Evolutionary conservation across 2,329 filamentous ascomycete species (phyloP).

Genomic region (Diaporthe sp.): DNA sequence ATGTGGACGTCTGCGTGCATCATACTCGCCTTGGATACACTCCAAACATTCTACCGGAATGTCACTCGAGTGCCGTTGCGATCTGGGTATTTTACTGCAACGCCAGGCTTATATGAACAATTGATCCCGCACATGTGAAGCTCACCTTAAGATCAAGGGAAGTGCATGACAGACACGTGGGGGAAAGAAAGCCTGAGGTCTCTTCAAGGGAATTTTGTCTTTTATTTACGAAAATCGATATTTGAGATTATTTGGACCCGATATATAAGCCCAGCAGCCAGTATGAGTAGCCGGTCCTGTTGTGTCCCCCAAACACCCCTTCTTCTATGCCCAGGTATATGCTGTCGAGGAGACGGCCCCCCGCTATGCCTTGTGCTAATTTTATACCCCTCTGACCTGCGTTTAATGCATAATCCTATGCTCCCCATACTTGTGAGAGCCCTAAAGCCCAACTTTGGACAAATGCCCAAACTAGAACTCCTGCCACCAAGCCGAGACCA

Average conservation of each 20-base stretch:
- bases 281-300: not conserved
- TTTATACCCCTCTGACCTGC: no score
- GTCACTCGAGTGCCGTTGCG: not conserved
- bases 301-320: not conserved
- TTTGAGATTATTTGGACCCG: not conserved
- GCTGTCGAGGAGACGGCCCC: no score
- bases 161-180: no score
- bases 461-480: not conserved
- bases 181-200: no score
- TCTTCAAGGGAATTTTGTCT: not conserved
- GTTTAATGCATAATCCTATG: not conserved
- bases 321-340: not conserved
- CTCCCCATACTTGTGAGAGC: not conserved
- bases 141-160: not conserved
- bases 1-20: no score
- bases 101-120: not conserved
- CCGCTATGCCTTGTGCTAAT: not conserved
- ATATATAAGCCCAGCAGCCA: not conserved
- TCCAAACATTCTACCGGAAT: no score
- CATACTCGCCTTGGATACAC: not conserved
- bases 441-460: not conserved
- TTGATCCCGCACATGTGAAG: not conserved
- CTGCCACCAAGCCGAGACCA: constrained; percentile 33
- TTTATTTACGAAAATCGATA: not conserved
- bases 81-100: no score